A percentile compares a stretch with the other conserved stretches of the same genome.
Conservation (phyloP, 2,329 filamentous ascomycete species). For the Orbilia javanica region DNA sequence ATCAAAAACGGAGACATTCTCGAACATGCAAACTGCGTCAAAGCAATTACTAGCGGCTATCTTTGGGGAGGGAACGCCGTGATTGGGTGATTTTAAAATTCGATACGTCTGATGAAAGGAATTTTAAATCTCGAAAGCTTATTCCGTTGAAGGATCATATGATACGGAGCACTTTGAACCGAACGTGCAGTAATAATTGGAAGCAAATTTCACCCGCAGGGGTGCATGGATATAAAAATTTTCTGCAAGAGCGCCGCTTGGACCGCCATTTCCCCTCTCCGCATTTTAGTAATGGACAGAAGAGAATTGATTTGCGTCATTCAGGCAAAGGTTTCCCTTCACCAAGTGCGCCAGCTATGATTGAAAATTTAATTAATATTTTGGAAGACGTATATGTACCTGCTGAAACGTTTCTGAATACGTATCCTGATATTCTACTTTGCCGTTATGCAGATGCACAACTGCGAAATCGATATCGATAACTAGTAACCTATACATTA, state of each 20-base stretch:
- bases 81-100: slow-evolving; percentile 49
- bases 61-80: background rate
- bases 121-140: slow-evolving; percentile 48
- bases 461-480: slow-evolving; percentile 5
- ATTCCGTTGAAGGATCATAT: slow-evolving; percentile 35
- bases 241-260: slow-evolving; percentile 52
- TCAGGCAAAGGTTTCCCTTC: slow-evolving; percentile 40
- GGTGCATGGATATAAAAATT: slow-evolving; percentile 10
- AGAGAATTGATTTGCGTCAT: slow-evolving; percentile 18
- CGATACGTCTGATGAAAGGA: slow-evolving; percentile 23
- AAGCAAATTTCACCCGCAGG: slow-evolving; percentile 14
- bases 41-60: slow-evolving; percentile 20
- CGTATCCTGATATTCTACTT: background rate
- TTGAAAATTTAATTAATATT: slow-evolving; percentile 21
- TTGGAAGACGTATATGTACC: slow-evolving; percentile 9
- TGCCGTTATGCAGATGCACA: background rate
- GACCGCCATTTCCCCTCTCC: slow-evolving; percentile 43
- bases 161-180: slow-evolving; percentile 24
- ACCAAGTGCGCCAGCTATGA: slow-evolving; percentile 19
- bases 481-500: slow-evolving; percentile 1
- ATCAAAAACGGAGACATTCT: slow-evolving; percentile 22
- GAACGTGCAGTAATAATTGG: background rate
- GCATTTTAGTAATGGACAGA: slow-evolving; percentile 43
- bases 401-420: slow-evolving; percentile 10
- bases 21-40: slow-evolving; percentile 20